These are phyloP conservation scores for Claviceps fusiformis DNA, from an alignment of 2,329 filamentous ascomycete species.

Conservation along the genomic window DNA sequence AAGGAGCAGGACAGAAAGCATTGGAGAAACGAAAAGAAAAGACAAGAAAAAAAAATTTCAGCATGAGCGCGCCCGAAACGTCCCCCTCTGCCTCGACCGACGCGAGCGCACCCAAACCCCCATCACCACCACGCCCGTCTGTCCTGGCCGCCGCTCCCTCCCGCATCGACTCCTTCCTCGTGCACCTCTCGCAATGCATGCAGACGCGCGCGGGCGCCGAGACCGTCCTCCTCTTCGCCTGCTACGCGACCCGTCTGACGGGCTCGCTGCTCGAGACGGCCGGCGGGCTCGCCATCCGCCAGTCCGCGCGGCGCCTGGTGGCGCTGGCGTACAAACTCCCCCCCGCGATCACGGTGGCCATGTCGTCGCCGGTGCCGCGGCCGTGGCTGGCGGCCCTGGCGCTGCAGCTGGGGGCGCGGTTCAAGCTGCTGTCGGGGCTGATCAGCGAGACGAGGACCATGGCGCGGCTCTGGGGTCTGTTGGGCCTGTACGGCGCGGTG, in stretches of 20 bases:
- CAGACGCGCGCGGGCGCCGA: conserved; percentile 58
- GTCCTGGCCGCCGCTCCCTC: conserved; percentile 10
- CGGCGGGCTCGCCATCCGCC: conserved; percentile 43
- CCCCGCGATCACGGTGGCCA: conserved; percentile 32
- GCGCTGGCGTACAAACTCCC: conserved; percentile 38
- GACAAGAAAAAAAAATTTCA: not conserved
- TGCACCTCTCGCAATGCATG: conserved; percentile 47
- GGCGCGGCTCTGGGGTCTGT: conserved; percentile 59
- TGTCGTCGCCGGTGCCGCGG: conserved; percentile 22
- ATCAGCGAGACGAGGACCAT: conserved; percentile 62
- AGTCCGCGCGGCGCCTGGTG: conserved; percentile 36
- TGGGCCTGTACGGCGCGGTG: conserved; percentile 60
- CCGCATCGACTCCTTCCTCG: conserved; percentile 36
- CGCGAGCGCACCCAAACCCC: not conserved
- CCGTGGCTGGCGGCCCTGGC: conserved; percentile 28
- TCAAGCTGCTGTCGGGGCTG: conserved; percentile 49
- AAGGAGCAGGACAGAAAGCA: not conserved
- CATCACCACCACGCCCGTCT: not conserved
- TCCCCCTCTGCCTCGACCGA: not conserved
- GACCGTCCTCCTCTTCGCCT: conserved; percentile 51
- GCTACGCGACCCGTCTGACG: conserved; percentile 50
- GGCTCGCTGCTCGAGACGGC: conserved; percentile 37
- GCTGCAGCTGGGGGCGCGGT: conserved; percentile 34
- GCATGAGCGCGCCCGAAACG: not conserved
- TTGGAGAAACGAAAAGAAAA: not conserved